Evolutionary conservation across 306 rosid genomes (phyloP), one percentile per base, ranked within the genome.

Genomic region (Coriaria nepalensis): DNA sequence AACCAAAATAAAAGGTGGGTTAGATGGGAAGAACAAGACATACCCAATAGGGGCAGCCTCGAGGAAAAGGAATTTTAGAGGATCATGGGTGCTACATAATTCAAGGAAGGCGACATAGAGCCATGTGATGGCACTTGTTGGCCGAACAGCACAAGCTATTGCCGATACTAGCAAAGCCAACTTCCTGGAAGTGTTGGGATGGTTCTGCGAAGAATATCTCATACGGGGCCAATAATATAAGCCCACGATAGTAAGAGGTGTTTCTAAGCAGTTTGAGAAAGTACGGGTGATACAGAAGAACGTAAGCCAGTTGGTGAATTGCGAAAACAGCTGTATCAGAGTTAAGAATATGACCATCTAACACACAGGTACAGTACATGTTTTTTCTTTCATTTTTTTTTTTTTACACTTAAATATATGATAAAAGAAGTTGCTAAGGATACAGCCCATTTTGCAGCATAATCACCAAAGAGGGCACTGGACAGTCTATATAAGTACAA

Each of bases 11-110:
- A 43, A 43, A 6, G 11, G 45, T 4, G 45, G 12, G 5, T 43
- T 13, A 42, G 32, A 13, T 4, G 45, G 9, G 32, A 53, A 52
- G 45, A 62, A 62, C 40, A 29, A 59, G 38, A 68, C 92, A 61
- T 71, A 85, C 98, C 98, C 98, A 57, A 75, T 63, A 43, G 95
- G 87, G 62, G 70, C 87, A 35, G 80, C 87, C 80, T 90, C 95
- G 5, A 73, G 73, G 62, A 75, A 73, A 13, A 85, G 37, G 64
- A 85, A 79, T 53, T 55, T 73, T 42, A 75, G 63, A 67, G 55
- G 73, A 48, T 85, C 64, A 53, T 9, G 64, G 10, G 85, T 43
- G 38, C 59, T 50, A 42, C 60, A 62, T 62, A 90, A 85, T 83
- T 85, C 93, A 39, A 79, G 69, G 43, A 81, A 55, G 40, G 87